Conservation (phyloP, 371 early-diverging fungal genomes). For the Paraphysoderma sedebokerense region DNA sequence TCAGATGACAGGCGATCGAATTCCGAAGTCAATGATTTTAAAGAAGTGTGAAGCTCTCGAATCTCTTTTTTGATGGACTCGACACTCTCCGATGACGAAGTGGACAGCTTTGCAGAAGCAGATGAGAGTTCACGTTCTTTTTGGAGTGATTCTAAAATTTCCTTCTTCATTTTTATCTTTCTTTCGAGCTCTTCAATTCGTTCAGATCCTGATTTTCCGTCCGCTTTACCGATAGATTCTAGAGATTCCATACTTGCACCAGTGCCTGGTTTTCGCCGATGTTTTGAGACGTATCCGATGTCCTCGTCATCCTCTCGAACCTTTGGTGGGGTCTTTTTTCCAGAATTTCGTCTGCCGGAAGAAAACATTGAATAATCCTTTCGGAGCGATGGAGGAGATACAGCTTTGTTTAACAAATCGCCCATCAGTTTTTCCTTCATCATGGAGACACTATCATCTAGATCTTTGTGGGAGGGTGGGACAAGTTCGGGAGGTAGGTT, state of each 20-base stretch:
- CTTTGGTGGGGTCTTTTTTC: not conserved
- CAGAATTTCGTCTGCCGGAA: not conserved
- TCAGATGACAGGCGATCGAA: conserved; percentile 4
- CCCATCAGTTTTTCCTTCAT: conserved; percentile 15
- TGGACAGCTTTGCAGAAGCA: not conserved
- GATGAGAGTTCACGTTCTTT: not conserved
- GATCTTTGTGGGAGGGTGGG: conserved; percentile 41
- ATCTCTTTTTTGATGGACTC: conserved; percentile 13
- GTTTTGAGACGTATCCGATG: not conserved
- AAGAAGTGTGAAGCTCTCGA: conserved; percentile 8
- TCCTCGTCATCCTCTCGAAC: not conserved
- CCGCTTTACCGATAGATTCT: not conserved
- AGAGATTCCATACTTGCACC: not conserved
- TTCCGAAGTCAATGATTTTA: conserved; percentile 7
- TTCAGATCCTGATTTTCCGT: no score
- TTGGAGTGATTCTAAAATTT: not conserved
- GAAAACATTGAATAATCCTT: conserved; percentile 11
- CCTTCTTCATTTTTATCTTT: not conserved
- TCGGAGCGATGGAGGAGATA: conserved; percentile 2
- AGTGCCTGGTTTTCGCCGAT: not conserved
- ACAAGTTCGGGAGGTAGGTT: conserved; percentile 60
- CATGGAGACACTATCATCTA: conserved; percentile 11
- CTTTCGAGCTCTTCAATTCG: not conserved
- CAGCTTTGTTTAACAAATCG: conserved; percentile 10
- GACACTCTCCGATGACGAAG: not conserved